phyloP scores from a whole-genome alignment of 768 basidiomycete species.

The Amanita muscaria region DNA sequence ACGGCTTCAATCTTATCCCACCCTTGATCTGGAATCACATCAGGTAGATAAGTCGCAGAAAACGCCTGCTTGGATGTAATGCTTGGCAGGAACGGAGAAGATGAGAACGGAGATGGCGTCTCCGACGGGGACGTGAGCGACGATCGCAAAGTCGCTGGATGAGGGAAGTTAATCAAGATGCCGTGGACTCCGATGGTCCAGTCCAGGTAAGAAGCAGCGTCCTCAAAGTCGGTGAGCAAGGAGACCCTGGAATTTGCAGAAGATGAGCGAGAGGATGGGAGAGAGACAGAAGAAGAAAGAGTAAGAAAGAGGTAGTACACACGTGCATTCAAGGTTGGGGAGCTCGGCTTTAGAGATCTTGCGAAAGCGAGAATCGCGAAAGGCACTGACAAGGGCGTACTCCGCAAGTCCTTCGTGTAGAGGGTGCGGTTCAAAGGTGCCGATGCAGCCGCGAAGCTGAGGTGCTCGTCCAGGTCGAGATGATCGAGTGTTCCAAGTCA shows the following conservation, averaged over 20 bases:
- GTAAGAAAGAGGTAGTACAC: no score
- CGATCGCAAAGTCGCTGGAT: conserved; percentile 52
- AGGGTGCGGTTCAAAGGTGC: conserved; percentile 75
- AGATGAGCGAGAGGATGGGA: not conserved
- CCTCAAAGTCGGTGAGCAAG: conserved; percentile 88
- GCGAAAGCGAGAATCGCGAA: conserved; percentile 80
- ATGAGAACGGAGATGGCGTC: conserved; percentile 65
- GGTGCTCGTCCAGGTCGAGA: conserved; percentile 50
- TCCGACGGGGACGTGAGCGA: conserved; percentile 41
- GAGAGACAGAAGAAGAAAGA: conserved; percentile 5
- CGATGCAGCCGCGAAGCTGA: conserved; percentile 87
- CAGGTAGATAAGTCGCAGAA: conserved; percentile 87
- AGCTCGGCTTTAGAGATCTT: conserved; percentile 74
- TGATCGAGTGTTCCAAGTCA: conserved; percentile 85
- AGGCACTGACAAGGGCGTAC: conserved; percentile 88
- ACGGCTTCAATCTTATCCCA: conserved; percentile 90
- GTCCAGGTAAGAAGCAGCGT: conserved; percentile 76
- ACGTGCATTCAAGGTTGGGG: conserved; percentile 80
- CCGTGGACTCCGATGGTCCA: conserved; percentile 93
- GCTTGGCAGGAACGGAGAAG: conserved; percentile 49
- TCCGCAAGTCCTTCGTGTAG: conserved; percentile 74
- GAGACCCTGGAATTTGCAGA: conserved; percentile 53
- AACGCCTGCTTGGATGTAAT: conserved; percentile 51
- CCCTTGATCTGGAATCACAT: conserved; percentile 87
- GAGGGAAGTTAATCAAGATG: conserved; percentile 80